These are phyloP conservation scores for Cicer chorassanicum DNA, from an alignment of 306 rosid genomes.

Conservation along the genomic window DNA sequence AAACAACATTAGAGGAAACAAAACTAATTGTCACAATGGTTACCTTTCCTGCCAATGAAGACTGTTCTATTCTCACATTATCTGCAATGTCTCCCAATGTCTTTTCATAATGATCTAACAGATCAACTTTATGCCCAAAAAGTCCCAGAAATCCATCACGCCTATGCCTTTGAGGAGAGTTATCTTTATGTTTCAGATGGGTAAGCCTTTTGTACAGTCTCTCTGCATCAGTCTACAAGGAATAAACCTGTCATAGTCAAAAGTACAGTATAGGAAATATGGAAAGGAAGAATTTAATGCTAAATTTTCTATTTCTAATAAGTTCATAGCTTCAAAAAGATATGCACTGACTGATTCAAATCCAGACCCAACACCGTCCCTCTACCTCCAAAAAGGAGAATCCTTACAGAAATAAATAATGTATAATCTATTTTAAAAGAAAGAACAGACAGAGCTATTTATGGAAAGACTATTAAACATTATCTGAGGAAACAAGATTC, in stretches of 20 bases:
- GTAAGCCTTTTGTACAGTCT: slow-evolving; percentile 62
- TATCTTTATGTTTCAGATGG: slow-evolving; percentile 46
- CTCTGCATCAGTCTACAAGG: slow-evolving; percentile 66
- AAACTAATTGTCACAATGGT: slow-evolving; percentile 7
- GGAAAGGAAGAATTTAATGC: slow-evolving; percentile 7
- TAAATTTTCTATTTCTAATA: neutral
- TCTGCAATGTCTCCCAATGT: slow-evolving; percentile 66
- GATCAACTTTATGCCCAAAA: slow-evolving; percentile 62
- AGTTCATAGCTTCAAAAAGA: neutral
- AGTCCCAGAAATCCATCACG: slow-evolving; percentile 67
- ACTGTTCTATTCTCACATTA: slow-evolving; percentile 65
- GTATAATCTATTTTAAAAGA: no score
- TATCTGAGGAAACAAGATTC: no score
- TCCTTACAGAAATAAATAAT: no score
- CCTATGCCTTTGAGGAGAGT: slow-evolving; percentile 50
- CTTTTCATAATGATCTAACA: slow-evolving; percentile 59
- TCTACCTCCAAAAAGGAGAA: neutral
- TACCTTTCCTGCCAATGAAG: slow-evolving; percentile 69
- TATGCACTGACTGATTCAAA: neutral
- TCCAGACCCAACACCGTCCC: neutral
- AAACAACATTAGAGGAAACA: slow-evolving; percentile 18
- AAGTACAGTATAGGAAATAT: neutral
- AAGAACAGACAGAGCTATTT: no score
- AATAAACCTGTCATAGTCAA: slow-evolving; percentile 3
- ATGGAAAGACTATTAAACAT: no score